Evolutionary conservation across 2,329 filamentous ascomycete species (phyloP).

Genomic region (Chaetoscypha palmicola): DNA sequence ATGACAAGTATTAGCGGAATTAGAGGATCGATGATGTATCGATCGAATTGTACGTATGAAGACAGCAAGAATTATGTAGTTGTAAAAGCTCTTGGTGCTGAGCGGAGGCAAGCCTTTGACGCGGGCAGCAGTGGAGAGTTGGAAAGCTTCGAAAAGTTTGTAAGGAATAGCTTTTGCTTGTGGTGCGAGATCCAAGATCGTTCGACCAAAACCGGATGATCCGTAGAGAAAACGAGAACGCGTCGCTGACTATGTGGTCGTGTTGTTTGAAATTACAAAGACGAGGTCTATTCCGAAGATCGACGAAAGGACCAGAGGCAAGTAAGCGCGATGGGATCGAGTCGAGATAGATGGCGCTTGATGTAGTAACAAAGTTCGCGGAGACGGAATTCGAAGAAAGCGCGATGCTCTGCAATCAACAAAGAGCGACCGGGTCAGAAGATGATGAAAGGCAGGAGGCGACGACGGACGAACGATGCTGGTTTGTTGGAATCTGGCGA

Average conservation of each 20-base stretch:
- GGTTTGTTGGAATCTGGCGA: neutral
- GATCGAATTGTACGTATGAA: slow-evolving; percentile 24
- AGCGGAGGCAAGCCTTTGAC: slow-evolving; percentile 26
- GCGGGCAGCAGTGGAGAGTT: slow-evolving; percentile 23
- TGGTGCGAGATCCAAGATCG: slow-evolving; percentile 22
- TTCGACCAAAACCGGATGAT: slow-evolving; percentile 19
- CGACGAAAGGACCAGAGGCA: slow-evolving; percentile 2
- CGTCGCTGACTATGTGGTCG: slow-evolving; percentile 22
- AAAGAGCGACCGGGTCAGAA: slow-evolving; percentile 19
- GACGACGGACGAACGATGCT: neutral
- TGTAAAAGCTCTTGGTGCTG: slow-evolving; percentile 21
- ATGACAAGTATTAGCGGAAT: slow-evolving; percentile 28
- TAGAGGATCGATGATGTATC: slow-evolving; percentile 23
- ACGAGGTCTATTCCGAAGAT: slow-evolving; percentile 7
- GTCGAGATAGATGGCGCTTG: neutral
- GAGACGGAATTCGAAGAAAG: too few relatives aligned
- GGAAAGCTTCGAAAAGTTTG: slow-evolving; percentile 15
- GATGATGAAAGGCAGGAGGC: slow-evolving; percentile 16
- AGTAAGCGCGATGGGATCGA: neutral
- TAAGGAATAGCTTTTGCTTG: slow-evolving; percentile 22
- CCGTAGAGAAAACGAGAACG: slow-evolving; percentile 20
- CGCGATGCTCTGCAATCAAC: slow-evolving; percentile 27
- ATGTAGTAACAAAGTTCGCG: neutral
- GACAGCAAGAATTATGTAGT: slow-evolving; percentile 25
- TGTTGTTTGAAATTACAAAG: slow-evolving; percentile 22